phyloP scores from a whole-genome alignment of 2,329 filamentous ascomycete species.

The Ceratocystis cubensis region DNA sequence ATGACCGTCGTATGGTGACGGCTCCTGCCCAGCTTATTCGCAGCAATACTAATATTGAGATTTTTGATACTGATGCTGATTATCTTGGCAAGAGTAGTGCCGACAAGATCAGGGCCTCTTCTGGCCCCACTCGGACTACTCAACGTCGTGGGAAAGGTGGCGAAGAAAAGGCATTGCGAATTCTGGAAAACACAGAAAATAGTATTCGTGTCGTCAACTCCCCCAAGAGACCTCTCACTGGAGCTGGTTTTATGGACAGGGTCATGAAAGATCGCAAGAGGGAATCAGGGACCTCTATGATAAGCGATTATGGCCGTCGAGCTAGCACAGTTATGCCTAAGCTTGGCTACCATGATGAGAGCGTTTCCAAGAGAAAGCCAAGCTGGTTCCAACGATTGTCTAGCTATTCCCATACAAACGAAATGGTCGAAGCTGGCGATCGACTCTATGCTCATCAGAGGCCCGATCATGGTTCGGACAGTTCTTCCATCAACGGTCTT shows the following conservation, averaged over 20 bases:
- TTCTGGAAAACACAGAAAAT: constrained; percentile 36
- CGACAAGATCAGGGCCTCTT: constrained; percentile 12
- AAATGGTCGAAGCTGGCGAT: constrained; percentile 15
- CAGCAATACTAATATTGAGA: constrained; percentile 27
- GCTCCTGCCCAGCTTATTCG: constrained; percentile 32
- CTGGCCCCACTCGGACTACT: neutral
- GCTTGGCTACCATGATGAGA: constrained; percentile 23
- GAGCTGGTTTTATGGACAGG: constrained; percentile 17
- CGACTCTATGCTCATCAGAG: constrained; percentile 1
- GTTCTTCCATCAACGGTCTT: constrained; percentile 11
- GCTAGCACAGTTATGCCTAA: constrained; percentile 9
- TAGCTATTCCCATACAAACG: constrained; percentile 17
- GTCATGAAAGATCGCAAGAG: constrained; percentile 19
- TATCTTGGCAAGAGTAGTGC: neutral
- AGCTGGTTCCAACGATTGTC: constrained; percentile 39
- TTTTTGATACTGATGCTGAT: constrained; percentile 12
- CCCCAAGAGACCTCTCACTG: constrained; percentile 26
- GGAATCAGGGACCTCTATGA: constrained; percentile 8
- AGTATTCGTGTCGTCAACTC: constrained; percentile 46
- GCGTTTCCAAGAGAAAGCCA: constrained; percentile 32
- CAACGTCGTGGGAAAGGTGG: neutral
- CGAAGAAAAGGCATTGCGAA: constrained; percentile 31
- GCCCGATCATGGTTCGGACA: constrained; percentile 10
- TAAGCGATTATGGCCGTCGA: neutral
- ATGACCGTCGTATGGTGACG: constrained; percentile 37